phyloP scores from a whole-genome alignment of 2,329 filamentous ascomycete genomes.

The Aspergillus thermomutatus region DNA sequence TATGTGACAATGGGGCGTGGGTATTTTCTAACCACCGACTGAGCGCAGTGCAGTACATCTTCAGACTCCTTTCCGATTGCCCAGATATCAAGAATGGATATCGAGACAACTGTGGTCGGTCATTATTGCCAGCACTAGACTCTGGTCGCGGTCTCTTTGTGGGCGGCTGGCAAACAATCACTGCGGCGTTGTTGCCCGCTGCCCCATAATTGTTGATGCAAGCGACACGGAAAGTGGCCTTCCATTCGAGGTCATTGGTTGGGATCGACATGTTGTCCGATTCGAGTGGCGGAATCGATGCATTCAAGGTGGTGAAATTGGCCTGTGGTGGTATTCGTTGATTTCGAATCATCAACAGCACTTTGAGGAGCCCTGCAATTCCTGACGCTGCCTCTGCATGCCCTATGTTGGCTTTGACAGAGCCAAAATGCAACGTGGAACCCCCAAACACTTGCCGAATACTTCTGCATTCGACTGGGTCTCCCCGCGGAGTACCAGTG shows the following conservation, averaged over 20 bases:
- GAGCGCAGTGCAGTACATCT: background rate
- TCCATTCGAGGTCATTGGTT: background rate
- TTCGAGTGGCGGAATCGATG: background rate
- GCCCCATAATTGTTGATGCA: conserved; percentile 10
- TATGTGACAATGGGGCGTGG: background rate
- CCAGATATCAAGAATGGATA: conserved; percentile 1
- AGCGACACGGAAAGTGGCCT: background rate
- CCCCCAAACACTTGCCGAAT: conserved; percentile 1
- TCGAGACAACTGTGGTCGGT: background rate
- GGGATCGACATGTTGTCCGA: background rate
- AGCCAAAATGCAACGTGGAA: conserved; percentile 6
- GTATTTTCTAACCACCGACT: background rate
- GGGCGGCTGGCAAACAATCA: background rate
- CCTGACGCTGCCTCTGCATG: conserved; percentile 28
- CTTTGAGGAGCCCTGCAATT: conserved; percentile 20
- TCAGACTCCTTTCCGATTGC: background rate
- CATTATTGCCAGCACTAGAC: background rate
- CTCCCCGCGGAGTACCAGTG: conserved; percentile 5
- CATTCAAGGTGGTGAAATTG: background rate
- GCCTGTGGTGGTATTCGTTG: conserved; percentile 5
- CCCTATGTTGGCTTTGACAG: conserved; percentile 27
- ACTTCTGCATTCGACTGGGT: conserved; percentile 5
- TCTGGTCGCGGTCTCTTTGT: background rate
- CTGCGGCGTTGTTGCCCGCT: conserved; percentile 3
- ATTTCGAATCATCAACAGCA: conserved; percentile 14